phyloP scores from a whole-genome alignment of 768 basidiomycete species.

The Baorangia bicolor region DNA sequence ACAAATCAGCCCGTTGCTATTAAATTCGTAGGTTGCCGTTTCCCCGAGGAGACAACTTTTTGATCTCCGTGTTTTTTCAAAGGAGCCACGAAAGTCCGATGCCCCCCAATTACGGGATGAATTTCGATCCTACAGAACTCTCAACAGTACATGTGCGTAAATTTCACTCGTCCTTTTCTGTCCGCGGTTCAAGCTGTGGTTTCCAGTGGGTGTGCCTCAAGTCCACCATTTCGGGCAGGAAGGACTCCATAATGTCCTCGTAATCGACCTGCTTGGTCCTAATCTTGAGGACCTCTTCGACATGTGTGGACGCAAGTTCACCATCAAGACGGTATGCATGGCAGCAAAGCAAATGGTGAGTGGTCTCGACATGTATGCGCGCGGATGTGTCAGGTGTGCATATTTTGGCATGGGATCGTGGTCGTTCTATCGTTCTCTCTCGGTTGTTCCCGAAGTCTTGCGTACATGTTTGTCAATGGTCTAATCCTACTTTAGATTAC shows the following conservation, averaged over 20 bases:
- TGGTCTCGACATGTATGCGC: constrained; percentile 1
- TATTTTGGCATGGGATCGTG: neutral
- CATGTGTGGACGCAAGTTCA: constrained; percentile 98
- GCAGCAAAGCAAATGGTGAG: constrained; percentile 98
- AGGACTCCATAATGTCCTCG: constrained; percentile 93
- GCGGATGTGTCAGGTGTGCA: neutral
- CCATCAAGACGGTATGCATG: constrained; percentile 98
- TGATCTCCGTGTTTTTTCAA: constrained; percentile 19
- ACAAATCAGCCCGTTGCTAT: constrained; percentile 90
- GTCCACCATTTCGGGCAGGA: constrained; percentile 99
- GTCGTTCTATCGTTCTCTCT: neutral
- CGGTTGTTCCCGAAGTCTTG: constrained; percentile 5
- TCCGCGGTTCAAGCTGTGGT: constrained; percentile 12
- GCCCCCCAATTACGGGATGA: constrained; percentile 97
- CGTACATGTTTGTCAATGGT: neutral
- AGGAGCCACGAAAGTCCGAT: constrained; percentile 97
- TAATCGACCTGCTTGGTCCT: constrained; percentile 95
- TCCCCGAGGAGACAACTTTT: constrained; percentile 9
- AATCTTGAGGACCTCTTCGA: constrained; percentile 98
- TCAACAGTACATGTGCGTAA: constrained; percentile 82
- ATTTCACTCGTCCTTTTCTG: neutral
- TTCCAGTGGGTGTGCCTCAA: constrained; percentile 89
- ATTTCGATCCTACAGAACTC: constrained; percentile 94
- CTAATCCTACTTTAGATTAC: constrained; percentile 62
- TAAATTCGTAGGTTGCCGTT: constrained; percentile 76